Conservation (phyloP, 768 basidiomycete genomes). For the Naganishia onofrii region DNA sequence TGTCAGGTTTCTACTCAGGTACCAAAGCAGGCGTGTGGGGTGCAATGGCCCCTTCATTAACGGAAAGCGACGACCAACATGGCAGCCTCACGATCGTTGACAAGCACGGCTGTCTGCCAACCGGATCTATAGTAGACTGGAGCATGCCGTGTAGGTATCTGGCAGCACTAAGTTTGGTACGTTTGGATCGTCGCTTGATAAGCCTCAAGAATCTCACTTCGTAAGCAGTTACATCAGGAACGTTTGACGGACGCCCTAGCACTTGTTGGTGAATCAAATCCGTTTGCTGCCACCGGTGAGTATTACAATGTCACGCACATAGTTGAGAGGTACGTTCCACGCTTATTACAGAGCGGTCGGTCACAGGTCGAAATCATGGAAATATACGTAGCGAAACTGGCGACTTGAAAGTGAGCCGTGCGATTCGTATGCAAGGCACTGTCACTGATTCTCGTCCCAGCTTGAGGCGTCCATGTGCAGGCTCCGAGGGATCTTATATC, state of each 20-base stretch:
- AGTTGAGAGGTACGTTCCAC: constrained; percentile 4
- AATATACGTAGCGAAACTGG: constrained; percentile 79
- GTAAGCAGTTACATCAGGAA: constrained; percentile 70
- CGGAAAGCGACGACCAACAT: constrained; percentile 12
- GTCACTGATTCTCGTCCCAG: constrained; percentile 45
- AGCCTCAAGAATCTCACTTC: not conserved
- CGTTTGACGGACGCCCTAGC: constrained; percentile 89
- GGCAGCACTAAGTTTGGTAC: constrained; percentile 88
- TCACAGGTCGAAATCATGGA: constrained; percentile 66
- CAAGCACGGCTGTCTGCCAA: constrained; percentile 33
- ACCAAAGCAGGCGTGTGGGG: constrained; percentile 20
- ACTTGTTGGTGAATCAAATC: constrained; percentile 88
- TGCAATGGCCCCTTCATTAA: not conserved
- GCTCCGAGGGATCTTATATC: constrained; percentile 86
- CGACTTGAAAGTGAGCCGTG: constrained; percentile 76
- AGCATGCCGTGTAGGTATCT: constrained; percentile 94
- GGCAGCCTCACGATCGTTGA: not conserved
- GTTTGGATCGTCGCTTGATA: constrained; percentile 23
- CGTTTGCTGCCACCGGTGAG: constrained; percentile 70
- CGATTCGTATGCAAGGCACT: not conserved
- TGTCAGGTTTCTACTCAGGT: not conserved
- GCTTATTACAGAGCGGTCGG: not conserved
- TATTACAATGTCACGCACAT: constrained; percentile 12
- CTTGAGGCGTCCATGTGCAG: constrained; percentile 92
- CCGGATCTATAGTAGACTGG: constrained; percentile 83